A percentile compares a stretch with the other conserved stretches of the same genome.
phyloP scores from a whole-genome alignment of 1,284 basidiomycete species.

The Uromyces viciae-fabae region DNA sequence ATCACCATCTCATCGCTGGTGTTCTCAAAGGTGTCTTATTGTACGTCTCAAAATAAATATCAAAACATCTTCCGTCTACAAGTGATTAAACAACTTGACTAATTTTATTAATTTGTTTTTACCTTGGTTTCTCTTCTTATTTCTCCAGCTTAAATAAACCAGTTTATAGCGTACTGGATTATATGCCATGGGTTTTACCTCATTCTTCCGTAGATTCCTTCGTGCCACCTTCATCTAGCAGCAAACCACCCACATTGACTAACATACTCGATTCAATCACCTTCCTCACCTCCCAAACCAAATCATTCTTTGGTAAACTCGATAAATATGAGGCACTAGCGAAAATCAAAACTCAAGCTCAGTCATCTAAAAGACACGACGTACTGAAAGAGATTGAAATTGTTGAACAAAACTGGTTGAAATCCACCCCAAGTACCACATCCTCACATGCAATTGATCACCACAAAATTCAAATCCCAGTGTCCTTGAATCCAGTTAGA shows the following conservation, averaged over 20 bases:
- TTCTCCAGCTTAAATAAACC: slow-evolving; percentile 33
- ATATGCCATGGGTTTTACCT: slow-evolving; percentile 39
- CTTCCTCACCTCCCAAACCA: slow-evolving; percentile 33
- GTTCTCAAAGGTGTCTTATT: slow-evolving; percentile 43
- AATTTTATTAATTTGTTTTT: not conserved
- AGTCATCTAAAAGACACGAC: not conserved
- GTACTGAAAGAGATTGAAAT: slow-evolving; percentile 23
- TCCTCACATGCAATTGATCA: not conserved
- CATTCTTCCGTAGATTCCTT: not conserved
- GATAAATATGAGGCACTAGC: slow-evolving; percentile 22
- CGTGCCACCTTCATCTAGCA: not conserved
- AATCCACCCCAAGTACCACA: not conserved
- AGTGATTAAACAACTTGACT: not conserved
- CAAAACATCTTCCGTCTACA: not conserved
- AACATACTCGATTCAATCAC: slow-evolving; percentile 39
- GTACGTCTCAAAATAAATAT: slow-evolving; percentile 25
- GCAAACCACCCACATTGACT: slow-evolving; percentile 15
- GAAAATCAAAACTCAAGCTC: slow-evolving; percentile 9
- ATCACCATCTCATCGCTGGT: slow-evolving; percentile 39
- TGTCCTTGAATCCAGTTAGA: slow-evolving; percentile 28
- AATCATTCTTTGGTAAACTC: slow-evolving; percentile 36
- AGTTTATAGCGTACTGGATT: slow-evolving; percentile 23
- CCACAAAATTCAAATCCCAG: not conserved
- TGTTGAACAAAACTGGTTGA: slow-evolving; percentile 11
- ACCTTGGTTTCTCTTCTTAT: not conserved